Evolutionary conservation across 495 filamentous ascomycete species (phyloP).

Genomic region (Elaphomyces granulatus): DNA sequence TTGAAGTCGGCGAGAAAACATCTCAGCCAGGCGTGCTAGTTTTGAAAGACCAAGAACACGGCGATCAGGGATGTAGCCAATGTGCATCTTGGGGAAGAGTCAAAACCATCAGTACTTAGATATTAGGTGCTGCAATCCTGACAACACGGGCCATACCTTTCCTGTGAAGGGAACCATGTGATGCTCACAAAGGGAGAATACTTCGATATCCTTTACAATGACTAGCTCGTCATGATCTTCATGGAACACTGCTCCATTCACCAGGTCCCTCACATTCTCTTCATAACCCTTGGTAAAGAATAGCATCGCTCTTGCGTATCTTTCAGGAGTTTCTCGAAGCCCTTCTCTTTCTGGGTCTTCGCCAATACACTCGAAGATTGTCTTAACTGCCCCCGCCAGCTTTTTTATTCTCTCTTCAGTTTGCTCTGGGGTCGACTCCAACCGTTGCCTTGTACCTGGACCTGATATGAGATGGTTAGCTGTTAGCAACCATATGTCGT

Average conservation of each 20-base stretch:
- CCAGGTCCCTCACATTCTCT: slow-evolving; percentile 83
- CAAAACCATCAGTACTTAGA: background rate
- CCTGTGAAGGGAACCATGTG: slow-evolving; percentile 94
- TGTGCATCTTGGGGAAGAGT: slow-evolving; percentile 61
- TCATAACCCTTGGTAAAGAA: slow-evolving; percentile 99
- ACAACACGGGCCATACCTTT: slow-evolving; percentile 42
- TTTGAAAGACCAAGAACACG: slow-evolving; percentile 92
- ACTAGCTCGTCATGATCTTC: slow-evolving; percentile 96
- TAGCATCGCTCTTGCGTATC: slow-evolving; percentile 94
- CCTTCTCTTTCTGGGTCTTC: slow-evolving; percentile 92
- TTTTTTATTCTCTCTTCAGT: slow-evolving; percentile 55
- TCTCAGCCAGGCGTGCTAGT: slow-evolving; percentile 85
- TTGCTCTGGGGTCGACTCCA: slow-evolving; percentile 66
- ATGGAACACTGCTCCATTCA: slow-evolving; percentile 91
- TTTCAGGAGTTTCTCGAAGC: slow-evolving; percentile 67
- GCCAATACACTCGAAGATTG: slow-evolving; percentile 88
- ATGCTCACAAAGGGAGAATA: slow-evolving; percentile 93
- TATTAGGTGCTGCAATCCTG: too few relatives aligned
- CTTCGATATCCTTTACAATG: slow-evolving; percentile 94
- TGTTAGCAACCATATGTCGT: background rate
- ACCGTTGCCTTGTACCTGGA: slow-evolving; percentile 60
- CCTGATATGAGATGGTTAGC: slow-evolving; percentile 30
- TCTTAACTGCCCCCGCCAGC: slow-evolving; percentile 72
- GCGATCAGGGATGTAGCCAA: slow-evolving; percentile 82
- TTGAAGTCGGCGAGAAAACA: slow-evolving; percentile 88